phyloP scores from a whole-genome alignment of 768 basidiomycete genomes.

The Hypsizygus marmoreus region DNA sequence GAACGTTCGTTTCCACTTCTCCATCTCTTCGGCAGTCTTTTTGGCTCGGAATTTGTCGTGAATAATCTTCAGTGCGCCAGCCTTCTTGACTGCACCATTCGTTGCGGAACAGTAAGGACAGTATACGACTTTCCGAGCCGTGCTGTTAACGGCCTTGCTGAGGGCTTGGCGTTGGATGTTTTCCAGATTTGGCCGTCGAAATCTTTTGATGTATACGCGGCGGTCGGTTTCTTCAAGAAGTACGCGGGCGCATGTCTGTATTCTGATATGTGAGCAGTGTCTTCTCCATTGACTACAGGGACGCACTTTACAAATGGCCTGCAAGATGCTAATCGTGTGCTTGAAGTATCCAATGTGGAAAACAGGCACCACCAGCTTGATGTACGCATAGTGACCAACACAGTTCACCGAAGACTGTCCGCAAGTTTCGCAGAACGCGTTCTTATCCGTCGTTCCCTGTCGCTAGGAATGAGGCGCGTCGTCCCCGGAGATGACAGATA shows the following conservation, averaged over 20 bases:
- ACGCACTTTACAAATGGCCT: conserved; percentile 94
- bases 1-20: conserved; percentile 85
- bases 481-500: background rate
- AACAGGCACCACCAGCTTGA: conserved; percentile 94
- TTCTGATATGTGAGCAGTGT: conserved; percentile 9
- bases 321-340: conserved; percentile 89
- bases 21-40: conserved; percentile 87
- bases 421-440: conserved; percentile 91
- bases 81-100: conserved; percentile 97
- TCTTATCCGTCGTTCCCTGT: conserved; percentile 95
- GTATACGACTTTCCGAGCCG: conserved; percentile 87
- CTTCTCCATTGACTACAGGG: no score
- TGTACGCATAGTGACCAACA: conserved; percentile 98
- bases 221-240: conserved; percentile 87
- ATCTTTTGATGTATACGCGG: conserved; percentile 81
- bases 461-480: background rate
- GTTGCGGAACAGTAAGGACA: conserved; percentile 93
- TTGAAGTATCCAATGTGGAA: conserved; percentile 99
- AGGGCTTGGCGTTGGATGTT: conserved; percentile 85
- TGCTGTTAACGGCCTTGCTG: conserved; percentile 81
- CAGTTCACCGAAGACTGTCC: conserved; percentile 90
- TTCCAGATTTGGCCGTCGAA: conserved; percentile 88
- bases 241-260: conserved; percentile 87
- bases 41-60: conserved; percentile 97
- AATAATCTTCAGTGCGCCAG: conserved; percentile 90